These are phyloP conservation scores for Nelumbo lutea DNA, from an alignment of 164 flowering plant species.

Conservation along the genomic window DNA sequence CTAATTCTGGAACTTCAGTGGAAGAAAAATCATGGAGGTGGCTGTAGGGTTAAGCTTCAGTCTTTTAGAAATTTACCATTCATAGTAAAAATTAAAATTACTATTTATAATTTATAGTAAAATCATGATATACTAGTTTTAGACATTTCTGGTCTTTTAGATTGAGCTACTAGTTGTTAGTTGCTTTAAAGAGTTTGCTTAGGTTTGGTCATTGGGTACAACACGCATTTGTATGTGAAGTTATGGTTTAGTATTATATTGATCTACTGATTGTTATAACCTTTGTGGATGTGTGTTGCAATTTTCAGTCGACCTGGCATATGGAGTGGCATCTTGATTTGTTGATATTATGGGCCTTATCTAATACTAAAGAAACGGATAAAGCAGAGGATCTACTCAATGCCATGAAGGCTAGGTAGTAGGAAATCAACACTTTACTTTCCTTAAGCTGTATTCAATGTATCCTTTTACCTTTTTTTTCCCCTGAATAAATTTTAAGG, in stretches of 20 bases:
- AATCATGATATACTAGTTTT: too few relatives aligned
- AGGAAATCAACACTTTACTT: background rate
- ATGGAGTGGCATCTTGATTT: conserved; percentile 82
- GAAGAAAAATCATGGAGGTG: too few relatives aligned
- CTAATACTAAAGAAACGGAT: conserved; percentile 34
- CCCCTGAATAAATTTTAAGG: background rate
- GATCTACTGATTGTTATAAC: background rate
- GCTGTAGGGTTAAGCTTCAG: too few relatives aligned
- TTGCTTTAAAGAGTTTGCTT: too few relatives aligned
- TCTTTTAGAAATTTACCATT: too few relatives aligned
- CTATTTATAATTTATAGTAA: too few relatives aligned
- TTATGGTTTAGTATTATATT: background rate
- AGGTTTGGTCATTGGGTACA: too few relatives aligned
- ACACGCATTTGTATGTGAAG: too few relatives aligned
- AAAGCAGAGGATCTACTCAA: conserved; percentile 58
- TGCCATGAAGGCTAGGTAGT: conserved; percentile 61
- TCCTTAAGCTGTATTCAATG: background rate
- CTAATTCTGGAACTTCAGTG: too few relatives aligned
- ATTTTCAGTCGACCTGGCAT: conserved; percentile 56
- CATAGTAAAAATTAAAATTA: too few relatives aligned
- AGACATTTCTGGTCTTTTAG: too few relatives aligned
- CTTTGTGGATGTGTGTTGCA: background rate
- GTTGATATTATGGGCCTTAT: conserved; percentile 73
- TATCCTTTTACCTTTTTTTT: background rate
- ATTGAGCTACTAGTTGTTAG: too few relatives aligned